Conservation (phyloP, 768 basidiomycete genomes). For the Pleurotus giganteus region DNA sequence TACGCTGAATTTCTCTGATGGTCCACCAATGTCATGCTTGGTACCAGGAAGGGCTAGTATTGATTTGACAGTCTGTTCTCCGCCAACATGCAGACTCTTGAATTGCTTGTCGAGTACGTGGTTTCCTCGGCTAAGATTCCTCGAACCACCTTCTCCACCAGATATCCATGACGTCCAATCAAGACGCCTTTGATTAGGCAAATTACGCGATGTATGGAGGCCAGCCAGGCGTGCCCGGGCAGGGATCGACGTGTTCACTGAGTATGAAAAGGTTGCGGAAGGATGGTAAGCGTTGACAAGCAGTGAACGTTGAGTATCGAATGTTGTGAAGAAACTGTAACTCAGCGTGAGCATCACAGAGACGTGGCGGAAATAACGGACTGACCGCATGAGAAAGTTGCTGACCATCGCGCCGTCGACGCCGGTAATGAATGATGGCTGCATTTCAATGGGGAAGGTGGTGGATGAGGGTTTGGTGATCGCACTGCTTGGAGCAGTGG, state of each 20-base stretch:
- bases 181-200: conserved; percentile 83
- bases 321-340: conserved; percentile 77
- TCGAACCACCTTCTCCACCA: conserved; percentile 56
- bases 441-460: conserved; percentile 79
- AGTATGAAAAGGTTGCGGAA: conserved; percentile 88
- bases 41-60: conserved; percentile 71
- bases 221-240: conserved; percentile 73
- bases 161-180: conserved; percentile 74
- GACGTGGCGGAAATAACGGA: conserved; percentile 11
- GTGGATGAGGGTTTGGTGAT: conserved; percentile 52
- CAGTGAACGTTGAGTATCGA: conserved; percentile 70
- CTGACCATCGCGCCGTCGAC: conserved; percentile 68
- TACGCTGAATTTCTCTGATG: conserved; percentile 80
- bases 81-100: conserved; percentile 69
- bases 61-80: conserved; percentile 58
- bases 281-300: conserved; percentile 78
- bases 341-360: conserved; percentile 12
- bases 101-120: conserved; percentile 60
- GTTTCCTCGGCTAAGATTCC: conserved; percentile 73
- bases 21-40: conserved; percentile 76
- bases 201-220: conserved; percentile 53
- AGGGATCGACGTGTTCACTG: conserved; percentile 81
- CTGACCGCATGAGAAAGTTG: conserved; percentile 76
- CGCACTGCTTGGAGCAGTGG: conserved; percentile 40
- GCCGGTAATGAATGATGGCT: conserved; percentile 69